These are phyloP conservation scores for Miscanthus lutarioriparius DNA, from an alignment of 176 grass and related monocot species.

Conservation along the genomic window DNA sequence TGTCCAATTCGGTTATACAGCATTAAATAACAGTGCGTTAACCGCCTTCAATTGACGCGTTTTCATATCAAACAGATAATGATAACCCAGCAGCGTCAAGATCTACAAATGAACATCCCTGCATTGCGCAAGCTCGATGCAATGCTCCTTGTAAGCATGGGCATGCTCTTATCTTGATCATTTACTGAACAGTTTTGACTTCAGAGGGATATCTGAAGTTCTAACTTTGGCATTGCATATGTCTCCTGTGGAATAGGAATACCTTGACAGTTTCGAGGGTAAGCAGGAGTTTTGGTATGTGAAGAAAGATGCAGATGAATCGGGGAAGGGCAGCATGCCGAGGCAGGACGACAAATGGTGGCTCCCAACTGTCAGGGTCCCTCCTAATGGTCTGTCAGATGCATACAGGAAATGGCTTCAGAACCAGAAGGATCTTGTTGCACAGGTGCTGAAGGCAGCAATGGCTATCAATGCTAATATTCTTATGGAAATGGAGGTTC, in stretches of 20 bases:
- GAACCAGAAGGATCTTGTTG: slow-evolving; percentile 66
- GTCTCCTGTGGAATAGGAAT: slow-evolving; percentile 43
- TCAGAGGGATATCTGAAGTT: background rate
- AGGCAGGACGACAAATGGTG: slow-evolving; percentile 84
- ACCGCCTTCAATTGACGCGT: background rate
- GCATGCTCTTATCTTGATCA: background rate
- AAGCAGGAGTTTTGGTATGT: slow-evolving; percentile 76
- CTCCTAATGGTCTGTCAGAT: slow-evolving; percentile 61
- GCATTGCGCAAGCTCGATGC: slow-evolving; percentile 76
- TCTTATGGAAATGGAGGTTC: slow-evolving; percentile 82
- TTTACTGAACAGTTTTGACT: background rate
- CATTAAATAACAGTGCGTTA: background rate
- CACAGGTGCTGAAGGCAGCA: slow-evolving; percentile 79
- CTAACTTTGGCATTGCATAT: background rate
- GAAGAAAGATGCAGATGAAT: slow-evolving; percentile 49
- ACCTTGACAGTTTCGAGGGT: slow-evolving; percentile 64
- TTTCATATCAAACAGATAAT: slow-evolving; percentile 54
- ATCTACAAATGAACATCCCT: slow-evolving; percentile 87
- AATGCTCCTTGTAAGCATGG: slow-evolving; percentile 74
- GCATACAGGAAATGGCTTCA: slow-evolving; percentile 58
- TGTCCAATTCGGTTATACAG: background rate
- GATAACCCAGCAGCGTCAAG: slow-evolving; percentile 78
- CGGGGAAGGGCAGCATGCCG: slow-evolving; percentile 33
- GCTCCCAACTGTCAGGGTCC: slow-evolving; percentile 71
- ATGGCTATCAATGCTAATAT: slow-evolving; percentile 87